phyloP scores from a whole-genome alignment of 352 stramenopile species.

The Globisporangium viniferum region DNA sequence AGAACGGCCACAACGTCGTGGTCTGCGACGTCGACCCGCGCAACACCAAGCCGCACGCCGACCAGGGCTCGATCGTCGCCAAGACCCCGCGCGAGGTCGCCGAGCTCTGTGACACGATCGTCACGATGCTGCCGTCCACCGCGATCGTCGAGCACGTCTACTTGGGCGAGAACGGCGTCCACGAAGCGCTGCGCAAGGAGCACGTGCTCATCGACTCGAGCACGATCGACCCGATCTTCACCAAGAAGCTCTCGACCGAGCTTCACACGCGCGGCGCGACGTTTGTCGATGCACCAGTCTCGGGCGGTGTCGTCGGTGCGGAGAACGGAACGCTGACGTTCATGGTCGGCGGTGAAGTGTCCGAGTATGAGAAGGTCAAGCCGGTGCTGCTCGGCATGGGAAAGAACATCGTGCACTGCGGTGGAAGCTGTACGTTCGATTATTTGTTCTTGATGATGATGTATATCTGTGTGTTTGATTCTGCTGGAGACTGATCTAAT shows the following conservation, averaged over 20 bases:
- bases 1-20: slow-evolving; percentile 71
- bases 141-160: slow-evolving; percentile 84
- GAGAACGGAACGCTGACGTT: slow-evolving; percentile 97
- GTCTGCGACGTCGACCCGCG: slow-evolving; percentile 71
- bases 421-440: slow-evolving; percentile 71
- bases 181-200: slow-evolving; percentile 60
- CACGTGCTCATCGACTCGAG: slow-evolving; percentile 94
- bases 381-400: slow-evolving; percentile 92
- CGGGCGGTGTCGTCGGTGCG: slow-evolving; percentile 94
- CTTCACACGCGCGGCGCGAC: slow-evolving; percentile 48
- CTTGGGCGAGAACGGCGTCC: slow-evolving; percentile 61
- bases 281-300: slow-evolving; percentile 96
- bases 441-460: slow-evolving; percentile 18
- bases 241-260: slow-evolving; percentile 80
- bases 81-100: slow-evolving; percentile 67
- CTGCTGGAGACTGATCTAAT: neutral
- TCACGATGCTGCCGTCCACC: slow-evolving; percentile 96
- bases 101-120: slow-evolving; percentile 74
- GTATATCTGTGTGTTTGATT: slow-evolving; percentile 8
- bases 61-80: slow-evolving; percentile 51
- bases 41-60: slow-evolving; percentile 49
- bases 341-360: slow-evolving; percentile 89
- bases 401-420: slow-evolving; percentile 93
- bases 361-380: slow-evolving; percentile 71
- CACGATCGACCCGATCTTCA: slow-evolving; percentile 93